Evolutionary conservation across 495 filamentous ascomycete genomes (phyloP), one percentile per base, ranked within the genome.

Genomic region (Hypoxylon fragiforme): DNA sequence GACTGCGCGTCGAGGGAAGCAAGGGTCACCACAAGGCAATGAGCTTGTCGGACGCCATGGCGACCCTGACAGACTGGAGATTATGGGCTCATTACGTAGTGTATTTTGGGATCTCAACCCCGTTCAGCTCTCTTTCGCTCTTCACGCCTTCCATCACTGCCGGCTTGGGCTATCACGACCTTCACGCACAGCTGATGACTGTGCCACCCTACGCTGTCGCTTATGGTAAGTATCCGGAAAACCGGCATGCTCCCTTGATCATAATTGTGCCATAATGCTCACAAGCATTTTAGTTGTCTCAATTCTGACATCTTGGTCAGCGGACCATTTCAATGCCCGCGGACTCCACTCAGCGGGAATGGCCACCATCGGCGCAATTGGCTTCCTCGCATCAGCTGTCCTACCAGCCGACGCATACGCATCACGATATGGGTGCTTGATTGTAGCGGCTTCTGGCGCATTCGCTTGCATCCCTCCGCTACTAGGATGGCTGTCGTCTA

Each of bases 151-250:
- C 83, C 3, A 92, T 94, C 58, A 86, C 92, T 46, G 71, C 64
- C 14, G 78, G 86, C 46, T 69, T 87, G n/a, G 90, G 90, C 5
- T 92, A 86, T 6, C 85, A 81, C 3, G 76, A 71, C 5, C 64
- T 85, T 2, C 64, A 68, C 19, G 87, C 89, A 0, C 89, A 95
- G 58, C 73, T 94, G 1, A 77, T 92, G 32, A 84, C 81, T n/a
- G 89, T 94, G 0, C 89, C 90, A 2, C 89, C 89, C 0, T 94
- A 95, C 60, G 86, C 83, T 7, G 84, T 78, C 0, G 90, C 90
- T 2, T 86, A 85, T 20, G 64, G 64, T 67, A 62, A 46, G 63
- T 44, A 19, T 12, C 1, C 7, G 7, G 12, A 2, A 13, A 18
- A 11, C 7, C 22, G 0, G 7, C 9, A 8, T n/a, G 8, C 13